Evolutionary conservation across 2,329 filamentous ascomycete species (phyloP), one percentile per base, ranked within the genome.

Genomic region (Escovopsis weberi): DNA sequence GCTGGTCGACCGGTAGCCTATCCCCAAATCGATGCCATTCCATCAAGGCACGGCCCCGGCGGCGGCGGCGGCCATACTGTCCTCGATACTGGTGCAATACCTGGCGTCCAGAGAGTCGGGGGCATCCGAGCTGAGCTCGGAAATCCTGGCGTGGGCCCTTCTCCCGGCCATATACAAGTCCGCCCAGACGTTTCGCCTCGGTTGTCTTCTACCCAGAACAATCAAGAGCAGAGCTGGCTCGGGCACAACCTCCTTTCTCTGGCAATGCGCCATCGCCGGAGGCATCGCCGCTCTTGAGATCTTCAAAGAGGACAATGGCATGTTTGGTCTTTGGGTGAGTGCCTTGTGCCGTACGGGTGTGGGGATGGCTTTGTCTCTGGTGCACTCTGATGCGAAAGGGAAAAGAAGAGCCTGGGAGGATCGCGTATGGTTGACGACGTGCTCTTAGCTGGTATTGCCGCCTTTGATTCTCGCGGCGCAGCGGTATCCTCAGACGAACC

Each of bases 391-490:
- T 15, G 15, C 15, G 15, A 15, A 15, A 15, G 15, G 15, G 15
- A 2, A 15, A 15, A 15, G 15, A 15, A 15, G 15, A 15, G 15
- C 15, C 15, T 15, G 15, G 15, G 15, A 15, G 15, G 15, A 15
- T 15, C 15, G 15, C 2, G 15, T 15, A 2, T 15, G 15, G n/a
- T 40, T 45, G 38, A 45, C 33, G 7, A 38, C 37, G 18, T 23
- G 3, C 23, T 4, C 4, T 3, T 8, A 58, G 55, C 52, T 55
- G 1, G 37, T 43, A 3, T 40, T 58, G n/a, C 51, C 50, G 0
- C 55, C 55, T 2, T 18, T 58, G 1, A 28, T 57, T 12, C 40
- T 55, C 4, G n/a, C 32, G 4, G 39, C 41, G 3, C 47, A 54
- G 6, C 38, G n/a, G 2, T 38, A 45, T 11, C 23, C 43, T 0